phyloP scores from a whole-genome alignment of 208 protist species.

The Tritrichomonas musculus region DNA sequence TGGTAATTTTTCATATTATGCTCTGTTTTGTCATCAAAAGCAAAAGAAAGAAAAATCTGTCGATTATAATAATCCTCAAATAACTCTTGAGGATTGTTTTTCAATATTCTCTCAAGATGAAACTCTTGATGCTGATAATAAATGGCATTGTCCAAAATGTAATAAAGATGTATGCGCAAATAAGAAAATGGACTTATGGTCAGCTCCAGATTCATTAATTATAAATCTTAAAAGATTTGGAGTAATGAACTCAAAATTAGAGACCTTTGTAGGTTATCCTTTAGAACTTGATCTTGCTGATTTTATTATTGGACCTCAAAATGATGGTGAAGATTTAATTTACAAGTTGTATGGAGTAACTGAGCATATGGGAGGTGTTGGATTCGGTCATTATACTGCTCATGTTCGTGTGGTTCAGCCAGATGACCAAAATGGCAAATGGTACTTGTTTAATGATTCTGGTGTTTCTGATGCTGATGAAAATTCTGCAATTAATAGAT shows the following conservation, averaged over 20 bases:
- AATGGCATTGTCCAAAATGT: conserved; percentile 13
- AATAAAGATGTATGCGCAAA: not conserved
- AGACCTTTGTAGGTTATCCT: conserved; percentile 4
- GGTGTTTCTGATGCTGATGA: not conserved
- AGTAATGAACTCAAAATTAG: not conserved
- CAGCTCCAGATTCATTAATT: not conserved
- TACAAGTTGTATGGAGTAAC: conserved; percentile 10
- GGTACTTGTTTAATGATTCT: conserved; percentile 22
- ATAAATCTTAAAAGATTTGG: not conserved
- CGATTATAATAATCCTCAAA: no score
- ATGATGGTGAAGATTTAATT: not conserved
- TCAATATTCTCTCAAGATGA: not conserved
- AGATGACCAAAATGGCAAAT: not conserved
- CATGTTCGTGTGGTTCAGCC: not conserved
- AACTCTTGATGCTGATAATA: not conserved
- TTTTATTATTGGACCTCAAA: not conserved
- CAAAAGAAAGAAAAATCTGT: no score
- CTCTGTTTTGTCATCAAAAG: no score
- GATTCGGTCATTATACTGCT: conserved; percentile 5
- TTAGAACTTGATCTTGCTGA: not conserved
- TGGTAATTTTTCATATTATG: no score
- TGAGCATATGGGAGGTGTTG: not conserved
- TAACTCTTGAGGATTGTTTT: not conserved
- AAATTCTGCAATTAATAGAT: not conserved
- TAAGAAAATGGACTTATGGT: conserved; percentile 15